A percentile compares a stretch with the other conserved stretches of the same genome.
These are phyloP conservation scores for Leccinum rimulosum DNA, from an alignment of 768 basidiomycete genomes.

Conservation along the genomic window DNA sequence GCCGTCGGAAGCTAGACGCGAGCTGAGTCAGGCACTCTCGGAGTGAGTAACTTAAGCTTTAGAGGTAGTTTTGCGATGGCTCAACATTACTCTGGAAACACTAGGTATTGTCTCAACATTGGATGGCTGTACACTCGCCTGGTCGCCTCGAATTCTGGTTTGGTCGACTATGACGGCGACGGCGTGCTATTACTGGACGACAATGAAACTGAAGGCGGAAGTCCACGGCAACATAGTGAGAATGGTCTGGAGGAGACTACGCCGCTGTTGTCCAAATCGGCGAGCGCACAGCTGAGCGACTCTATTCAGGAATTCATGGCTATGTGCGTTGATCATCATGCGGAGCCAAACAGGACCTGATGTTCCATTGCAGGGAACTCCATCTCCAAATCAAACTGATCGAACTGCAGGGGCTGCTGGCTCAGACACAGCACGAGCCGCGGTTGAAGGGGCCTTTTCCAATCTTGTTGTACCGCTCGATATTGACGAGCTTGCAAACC, in stretches of 20 bases:
- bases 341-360: neutral
- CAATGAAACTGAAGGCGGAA: neutral
- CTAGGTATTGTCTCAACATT: slow-evolving; percentile 86
- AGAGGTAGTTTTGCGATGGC: neutral
- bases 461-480: slow-evolving; percentile 75
- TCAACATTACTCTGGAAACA: neutral
- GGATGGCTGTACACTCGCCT: slow-evolving; percentile 94
- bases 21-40: slow-evolving; percentile 79
- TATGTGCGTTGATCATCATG: slow-evolving; percentile 53
- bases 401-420: slow-evolving; percentile 78
- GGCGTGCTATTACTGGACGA: slow-evolving; percentile 1
- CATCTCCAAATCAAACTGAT: slow-evolving; percentile 91
- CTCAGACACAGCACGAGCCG: slow-evolving; percentile 90
- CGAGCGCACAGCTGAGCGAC: slow-evolving; percentile 46
- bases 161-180: slow-evolving; percentile 43
- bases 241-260: slow-evolving; percentile 30
- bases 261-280: slow-evolving; percentile 33
- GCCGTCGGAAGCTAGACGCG: slow-evolving; percentile 91
- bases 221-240: neutral
- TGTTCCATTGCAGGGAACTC: slow-evolving; percentile 68
- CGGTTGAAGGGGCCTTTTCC: slow-evolving; percentile 96
- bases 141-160: slow-evolving; percentile 81
- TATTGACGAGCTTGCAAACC: slow-evolving; percentile 78
- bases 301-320: slow-evolving; percentile 89
- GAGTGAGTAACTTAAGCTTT: slow-evolving; percentile 54